Percentiles rank a stretch among this genome's conserved stretches.
Conservation (phyloP, 1,284 basidiomycete species). For the Ceratobasidium sp. region DNA sequence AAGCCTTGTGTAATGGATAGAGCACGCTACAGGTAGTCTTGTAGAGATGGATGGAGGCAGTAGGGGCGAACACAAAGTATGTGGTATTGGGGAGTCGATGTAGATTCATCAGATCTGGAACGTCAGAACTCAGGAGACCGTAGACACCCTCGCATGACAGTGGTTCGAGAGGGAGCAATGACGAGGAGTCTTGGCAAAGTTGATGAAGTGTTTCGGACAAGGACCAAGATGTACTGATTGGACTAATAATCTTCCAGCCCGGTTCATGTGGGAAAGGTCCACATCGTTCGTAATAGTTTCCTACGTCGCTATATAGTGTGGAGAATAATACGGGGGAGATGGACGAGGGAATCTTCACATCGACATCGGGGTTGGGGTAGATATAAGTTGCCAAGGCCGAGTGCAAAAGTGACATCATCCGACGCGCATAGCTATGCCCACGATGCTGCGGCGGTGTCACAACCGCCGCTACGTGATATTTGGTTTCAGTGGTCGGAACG, state of each 20-base stretch:
- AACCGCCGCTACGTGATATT: not conserved
- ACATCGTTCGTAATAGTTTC: constrained; percentile 59
- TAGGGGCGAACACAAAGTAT: not conserved
- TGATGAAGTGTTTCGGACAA: constrained; percentile 40
- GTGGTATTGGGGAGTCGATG: not conserved
- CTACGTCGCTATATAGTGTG: constrained; percentile 68
- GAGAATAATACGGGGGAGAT: constrained; percentile 55
- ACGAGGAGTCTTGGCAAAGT: not conserved
- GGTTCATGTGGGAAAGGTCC: constrained; percentile 49
- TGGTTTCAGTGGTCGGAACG: not conserved
- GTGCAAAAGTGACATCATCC: not conserved
- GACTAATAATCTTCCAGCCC: constrained; percentile 59
- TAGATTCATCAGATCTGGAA: not conserved
- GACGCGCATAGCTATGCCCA: not conserved
- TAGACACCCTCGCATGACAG: not conserved
- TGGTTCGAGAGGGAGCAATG: not conserved
- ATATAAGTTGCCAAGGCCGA: not conserved
- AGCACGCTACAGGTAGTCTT: not conserved
- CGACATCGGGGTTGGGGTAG: constrained; percentile 50
- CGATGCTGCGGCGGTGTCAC: not conserved
- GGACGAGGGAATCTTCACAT: constrained; percentile 36
- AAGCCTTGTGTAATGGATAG: not conserved
- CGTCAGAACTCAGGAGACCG: not conserved
- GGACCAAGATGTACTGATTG: constrained; percentile 57
- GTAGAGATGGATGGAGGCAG: not conserved